These are phyloP conservation scores for Kazachstania martiniae DNA, from an alignment of 805 yeast genomes.

Conservation along the genomic window DNA sequence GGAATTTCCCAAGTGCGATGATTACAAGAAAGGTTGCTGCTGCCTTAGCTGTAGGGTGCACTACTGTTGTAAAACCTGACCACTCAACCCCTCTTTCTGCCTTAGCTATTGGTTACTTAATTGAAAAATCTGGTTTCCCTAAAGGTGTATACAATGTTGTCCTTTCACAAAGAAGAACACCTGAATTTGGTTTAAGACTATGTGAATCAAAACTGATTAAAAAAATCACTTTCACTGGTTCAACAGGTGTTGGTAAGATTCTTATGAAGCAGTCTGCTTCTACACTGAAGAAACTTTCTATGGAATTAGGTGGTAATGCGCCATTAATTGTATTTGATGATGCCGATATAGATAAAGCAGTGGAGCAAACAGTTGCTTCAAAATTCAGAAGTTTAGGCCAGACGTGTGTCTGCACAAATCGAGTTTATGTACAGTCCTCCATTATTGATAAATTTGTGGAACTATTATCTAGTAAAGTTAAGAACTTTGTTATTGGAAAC, in stretches of 20 bases:
- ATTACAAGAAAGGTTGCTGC: conserved; percentile 56
- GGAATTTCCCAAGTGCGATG: conserved; percentile 63
- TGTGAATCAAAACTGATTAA: conserved; percentile 39
- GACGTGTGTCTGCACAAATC: conserved; percentile 55
- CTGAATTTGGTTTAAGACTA: conserved; percentile 41
- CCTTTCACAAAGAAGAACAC: conserved; percentile 39
- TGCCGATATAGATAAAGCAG: conserved; percentile 47
- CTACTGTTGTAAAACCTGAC: conserved; percentile 50
- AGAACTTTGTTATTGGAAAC: conserved; percentile 41
- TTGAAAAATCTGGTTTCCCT: conserved; percentile 52
- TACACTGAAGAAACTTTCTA: conserved; percentile 48
- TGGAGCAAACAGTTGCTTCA: conserved; percentile 40
- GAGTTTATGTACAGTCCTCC: conserved; percentile 43
- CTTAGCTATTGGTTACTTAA: conserved; percentile 44
- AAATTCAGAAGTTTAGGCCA: conserved; percentile 56
- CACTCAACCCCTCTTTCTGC: conserved; percentile 52
- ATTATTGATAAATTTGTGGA: conserved; percentile 39
- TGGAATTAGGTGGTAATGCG: conserved; percentile 62
- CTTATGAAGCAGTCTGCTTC: conserved; percentile 47
- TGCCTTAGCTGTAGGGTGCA: conserved; percentile 56
- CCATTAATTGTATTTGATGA: conserved; percentile 53
- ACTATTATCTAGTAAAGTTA: conserved; percentile 35
- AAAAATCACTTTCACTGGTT: conserved; percentile 55
- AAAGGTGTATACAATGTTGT: conserved; percentile 46
- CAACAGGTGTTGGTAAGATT: conserved; percentile 51